Percentiles rank a stretch among this genome's conserved stretches.
phyloP scores from a whole-genome alignment of 2,329 filamentous ascomycete species.

The Hortaea sp. region DNA sequence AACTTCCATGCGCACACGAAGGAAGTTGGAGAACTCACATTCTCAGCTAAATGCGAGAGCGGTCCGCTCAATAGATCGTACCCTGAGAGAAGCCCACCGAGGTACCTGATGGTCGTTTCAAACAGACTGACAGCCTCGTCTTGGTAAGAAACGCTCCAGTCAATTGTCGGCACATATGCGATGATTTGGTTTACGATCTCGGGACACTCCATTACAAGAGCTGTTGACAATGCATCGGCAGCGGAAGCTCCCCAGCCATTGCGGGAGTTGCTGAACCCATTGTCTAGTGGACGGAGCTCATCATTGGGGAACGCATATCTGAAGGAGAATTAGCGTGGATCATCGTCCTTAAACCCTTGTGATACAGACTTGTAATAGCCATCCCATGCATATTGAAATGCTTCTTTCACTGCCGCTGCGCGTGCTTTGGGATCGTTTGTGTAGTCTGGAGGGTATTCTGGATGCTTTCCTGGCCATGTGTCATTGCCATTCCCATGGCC shows the following conservation, averaged over 20 bases:
- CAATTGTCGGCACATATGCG: conserved; percentile 39
- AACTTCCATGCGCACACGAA: neutral
- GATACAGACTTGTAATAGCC: conserved; percentile 57
- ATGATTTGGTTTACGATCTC: conserved; percentile 51
- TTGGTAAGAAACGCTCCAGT: conserved; percentile 46
- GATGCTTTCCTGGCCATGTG: no score
- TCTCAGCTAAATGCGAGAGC: neutral
- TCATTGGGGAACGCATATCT: conserved; percentile 48
- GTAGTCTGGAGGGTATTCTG: no score
- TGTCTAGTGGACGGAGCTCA: conserved; percentile 47
- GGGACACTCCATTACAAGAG: conserved; percentile 60
- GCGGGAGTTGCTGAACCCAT: conserved; percentile 50
- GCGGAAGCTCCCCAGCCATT: conserved; percentile 72
- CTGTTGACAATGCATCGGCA: conserved; percentile 63
- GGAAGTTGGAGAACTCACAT: neutral
- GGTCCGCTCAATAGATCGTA: conserved; percentile 44
- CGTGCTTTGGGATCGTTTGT: neutral
- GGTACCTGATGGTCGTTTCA: conserved; percentile 60
- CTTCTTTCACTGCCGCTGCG: conserved; percentile 52
- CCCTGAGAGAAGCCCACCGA: conserved; percentile 57
- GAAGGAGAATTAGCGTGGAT: conserved; percentile 26
- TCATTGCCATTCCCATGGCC: no score
- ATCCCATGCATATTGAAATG: conserved; percentile 68
- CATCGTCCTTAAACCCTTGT: no score
- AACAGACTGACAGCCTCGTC: conserved; percentile 51